Evolutionary conservation across 352 stramenopile species (phyloP), one percentile per base, ranked within the genome.

Genomic region (Halophytophthora batemanensis): DNA sequence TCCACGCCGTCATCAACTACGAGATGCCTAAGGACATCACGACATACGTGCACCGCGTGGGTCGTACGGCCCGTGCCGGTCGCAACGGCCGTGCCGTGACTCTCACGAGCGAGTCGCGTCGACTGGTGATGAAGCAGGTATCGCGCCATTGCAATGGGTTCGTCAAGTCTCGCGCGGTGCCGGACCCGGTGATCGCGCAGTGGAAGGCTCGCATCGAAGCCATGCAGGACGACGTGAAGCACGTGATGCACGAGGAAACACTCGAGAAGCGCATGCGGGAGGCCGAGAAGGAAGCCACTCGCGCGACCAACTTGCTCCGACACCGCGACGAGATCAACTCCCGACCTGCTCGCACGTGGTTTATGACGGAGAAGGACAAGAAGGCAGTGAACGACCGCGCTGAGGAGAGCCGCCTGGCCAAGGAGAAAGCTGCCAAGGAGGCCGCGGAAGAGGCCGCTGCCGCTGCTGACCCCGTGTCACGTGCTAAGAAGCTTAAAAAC

Each of bases 1-100:
- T 99, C 11, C 79, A 99, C 58, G 93, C 93, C 17, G 97, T 99
- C 3, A 98, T 99, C 66, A 99, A 99, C 77, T 99, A 98, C 76
- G 97, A 99, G 67, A 99, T 99, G 96, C 97, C 98, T 1, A 95
- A 97, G 62, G 87, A 98, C 54, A 84, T 98, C 12, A 96, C 92
- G 33, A 99, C 94, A 1, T 99, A 99, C 66, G 96, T 99, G 18
- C 97, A 99, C 75, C 87, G 98, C 47, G 97, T 99, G 42, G 97
- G 97, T 34, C 88, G 98, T 63, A 99, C 97, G 28, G 98, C 97
- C 33, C 92, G 98, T 78, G 96, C 97, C 17, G 97, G 97, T 14
- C 92, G 96, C 59, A 96, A 96, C 50, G 82, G 84, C 51, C 82
- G 81, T 57, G 83, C 87, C 1, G 86, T 97, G 41, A 96, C 89